These are phyloP conservation scores for Nakazawaea sp. DNA, from an alignment of 805 yeast species.

Conservation along the genomic window DNA sequence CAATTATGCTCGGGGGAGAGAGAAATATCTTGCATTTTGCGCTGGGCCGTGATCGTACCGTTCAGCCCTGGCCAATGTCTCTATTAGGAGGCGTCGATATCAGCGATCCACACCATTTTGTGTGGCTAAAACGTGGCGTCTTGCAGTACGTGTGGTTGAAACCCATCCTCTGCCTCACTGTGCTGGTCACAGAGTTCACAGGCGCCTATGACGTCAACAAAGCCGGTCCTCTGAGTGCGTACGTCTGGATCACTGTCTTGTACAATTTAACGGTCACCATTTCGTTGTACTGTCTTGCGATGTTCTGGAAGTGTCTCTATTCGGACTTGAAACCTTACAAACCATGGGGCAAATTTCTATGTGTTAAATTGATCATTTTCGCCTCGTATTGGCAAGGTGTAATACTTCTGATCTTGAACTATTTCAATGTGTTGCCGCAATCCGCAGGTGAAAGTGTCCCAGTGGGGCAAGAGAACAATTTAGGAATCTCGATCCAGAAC, in stretches of 20 bases:
- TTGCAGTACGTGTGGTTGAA: conserved; percentile 94
- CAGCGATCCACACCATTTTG: conserved; percentile 76
- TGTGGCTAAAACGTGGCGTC: conserved; percentile 75
- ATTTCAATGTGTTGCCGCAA: conserved; percentile 34
- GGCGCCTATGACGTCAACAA: conserved; percentile 47
- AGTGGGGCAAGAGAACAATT: conserved; percentile 23
- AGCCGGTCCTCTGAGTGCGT: conserved; percentile 39
- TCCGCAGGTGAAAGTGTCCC: conserved; percentile 21
- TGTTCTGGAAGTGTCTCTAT: conserved; percentile 91
- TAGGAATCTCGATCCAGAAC: conserved; percentile 66
- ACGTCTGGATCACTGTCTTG: conserved; percentile 57
- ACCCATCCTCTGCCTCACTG: conserved; percentile 66
- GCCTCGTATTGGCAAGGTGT: conserved; percentile 98
- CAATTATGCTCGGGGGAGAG: conserved; percentile 88
- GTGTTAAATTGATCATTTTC: conserved; percentile 89
- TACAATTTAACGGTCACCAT: conserved; percentile 79
- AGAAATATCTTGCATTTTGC: conserved; percentile 68
- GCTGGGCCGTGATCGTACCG: conserved; percentile 65
- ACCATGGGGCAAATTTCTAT: conserved; percentile 88
- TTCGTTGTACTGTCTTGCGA: conserved; percentile 77
- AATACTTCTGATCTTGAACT: conserved; percentile 44
- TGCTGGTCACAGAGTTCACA: conserved; percentile 36
- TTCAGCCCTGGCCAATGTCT: conserved; percentile 52
- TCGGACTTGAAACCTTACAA: conserved; percentile 68
- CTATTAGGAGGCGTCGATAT: conserved; percentile 61